These are phyloP conservation scores for Acacia confusa DNA, from an alignment of 306 rosid genomes.

Conservation along the genomic window DNA sequence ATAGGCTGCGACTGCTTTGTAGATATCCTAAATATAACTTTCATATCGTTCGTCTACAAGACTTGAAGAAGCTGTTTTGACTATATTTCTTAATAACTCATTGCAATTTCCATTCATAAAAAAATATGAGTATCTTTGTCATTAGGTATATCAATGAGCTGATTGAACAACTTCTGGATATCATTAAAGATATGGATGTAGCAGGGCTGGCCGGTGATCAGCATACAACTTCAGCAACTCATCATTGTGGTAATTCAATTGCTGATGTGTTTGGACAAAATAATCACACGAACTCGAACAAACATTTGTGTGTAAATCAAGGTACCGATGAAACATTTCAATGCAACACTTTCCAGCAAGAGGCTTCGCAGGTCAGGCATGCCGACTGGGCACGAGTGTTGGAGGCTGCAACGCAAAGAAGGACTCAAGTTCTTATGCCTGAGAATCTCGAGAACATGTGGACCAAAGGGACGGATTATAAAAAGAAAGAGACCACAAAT, in stretches of 20 bases:
- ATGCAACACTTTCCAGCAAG: conserved; percentile 38
- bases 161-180: conserved; percentile 68
- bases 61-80: neutral
- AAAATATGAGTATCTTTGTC: conserved; percentile 30
- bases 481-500: conserved; percentile 72
- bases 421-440: conserved; percentile 93
- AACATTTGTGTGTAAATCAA: conserved; percentile 46
- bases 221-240: conserved; percentile 44
- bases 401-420: conserved; percentile 86
- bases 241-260: conserved; percentile 50
- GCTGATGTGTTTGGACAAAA: conserved; percentile 30
- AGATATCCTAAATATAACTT: neutral
- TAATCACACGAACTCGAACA: conserved; percentile 36
- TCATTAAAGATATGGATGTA: conserved; percentile 49
- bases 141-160: conserved; percentile 87
- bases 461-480: conserved; percentile 95
- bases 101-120: conserved; percentile 27
- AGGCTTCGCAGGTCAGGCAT: conserved; percentile 49
- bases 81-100: conserved; percentile 1
- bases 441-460: conserved; percentile 99
- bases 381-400: conserved; percentile 84
- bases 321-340: conserved; percentile 42
- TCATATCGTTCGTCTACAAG: neutral
- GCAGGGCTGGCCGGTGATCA: conserved; percentile 41
- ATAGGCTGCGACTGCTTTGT: conserved; percentile 8